Evolutionary conservation across 148 eudicot genomes (phyloP), one percentile per base, ranked within the genome.

Genomic region (Polygonum maritimum): DNA sequence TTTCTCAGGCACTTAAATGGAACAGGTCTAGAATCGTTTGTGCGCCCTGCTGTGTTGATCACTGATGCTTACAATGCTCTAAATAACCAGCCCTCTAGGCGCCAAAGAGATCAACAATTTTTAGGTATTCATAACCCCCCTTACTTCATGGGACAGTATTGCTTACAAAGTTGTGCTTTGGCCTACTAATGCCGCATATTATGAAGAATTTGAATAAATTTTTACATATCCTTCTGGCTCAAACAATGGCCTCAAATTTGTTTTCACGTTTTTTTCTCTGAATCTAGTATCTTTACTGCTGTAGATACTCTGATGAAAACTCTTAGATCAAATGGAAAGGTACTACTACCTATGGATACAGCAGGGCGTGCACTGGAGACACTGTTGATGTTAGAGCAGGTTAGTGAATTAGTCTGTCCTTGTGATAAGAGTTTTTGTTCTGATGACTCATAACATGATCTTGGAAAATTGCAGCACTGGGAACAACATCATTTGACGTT

Each of bases 31-130:
- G 92, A 88, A 81, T 88, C 97, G 19, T 92, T 95, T 80, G 97
- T 90, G 48, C 92, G 96, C 21, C 98, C 98, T 75, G 96, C 97
- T 79, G 98, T 95, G 85, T 82, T 95, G 55, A 95, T 95, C 76
- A 92, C 98, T 48, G 98, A 95, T 87, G 98, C 98, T 62, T 88
- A 87, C 80, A 95, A 95, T 89, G 96, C 98, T 77, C 80, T 95
- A 77, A 92, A 81, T 76, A 92, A 86, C 80, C 98, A 90, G 78
- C 98, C 97, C 78, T 80, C 93, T 71, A 87, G 97, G 83, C 97
- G 93, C 35, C 98, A 95, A 85, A 87, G 90, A 78, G 98, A 95
- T 84, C 93, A 95, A 81, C 94, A 92, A 78, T 95, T 92, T 77
- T 77, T 92, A 78, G 98, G 98, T 92, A 74, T 73, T 48, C n/a